Percentiles rank a stretch among this genome's conserved stretches.
These are phyloP conservation scores for Neurospora hispaniola DNA, from an alignment of 495 filamentous ascomycete genomes.

Conservation along the genomic window DNA sequence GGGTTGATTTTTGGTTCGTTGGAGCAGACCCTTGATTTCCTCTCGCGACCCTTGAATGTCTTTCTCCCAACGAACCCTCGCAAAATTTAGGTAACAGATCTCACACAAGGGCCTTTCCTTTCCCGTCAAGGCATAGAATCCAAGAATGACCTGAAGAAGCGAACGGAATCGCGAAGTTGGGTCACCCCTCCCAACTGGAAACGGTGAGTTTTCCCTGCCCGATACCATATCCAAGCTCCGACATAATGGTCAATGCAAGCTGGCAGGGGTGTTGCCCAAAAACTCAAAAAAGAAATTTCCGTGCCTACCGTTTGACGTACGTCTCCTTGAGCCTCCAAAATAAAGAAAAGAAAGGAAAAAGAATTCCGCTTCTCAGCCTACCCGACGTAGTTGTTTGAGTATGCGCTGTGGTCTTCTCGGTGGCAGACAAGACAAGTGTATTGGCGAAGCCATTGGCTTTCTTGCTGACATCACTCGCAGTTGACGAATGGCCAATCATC, in stretches of 20 bases:
- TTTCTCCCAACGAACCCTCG: no score
- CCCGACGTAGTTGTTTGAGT: not conserved
- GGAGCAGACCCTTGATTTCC: not conserved
- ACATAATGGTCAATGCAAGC: not conserved
- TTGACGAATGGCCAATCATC: not conserved
- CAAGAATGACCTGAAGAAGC: not conserved
- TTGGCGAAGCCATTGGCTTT: no score
- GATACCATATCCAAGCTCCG: not conserved
- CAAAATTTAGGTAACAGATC: not conserved
- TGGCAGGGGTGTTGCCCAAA: not conserved
- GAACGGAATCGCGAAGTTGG: not conserved
- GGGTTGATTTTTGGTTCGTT: not conserved
- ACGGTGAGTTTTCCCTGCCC: not conserved
- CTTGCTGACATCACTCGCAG: not conserved
- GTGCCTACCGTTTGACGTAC: not conserved
- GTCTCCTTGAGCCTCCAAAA: not conserved
- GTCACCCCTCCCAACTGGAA: not conserved
- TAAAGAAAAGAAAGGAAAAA: not conserved
- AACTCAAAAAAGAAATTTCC: not conserved
- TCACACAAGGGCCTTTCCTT: not conserved
- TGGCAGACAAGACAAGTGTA: no score
- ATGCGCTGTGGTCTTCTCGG: not conserved
- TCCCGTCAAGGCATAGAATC: not conserved
- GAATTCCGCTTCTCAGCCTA: not conserved
- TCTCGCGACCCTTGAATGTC: not conserved